A percentile compares a stretch with the other conserved stretches of the same genome.
Conservation (phyloP, 129 eudicot genomes). For the Flaveria bidentis region DNA sequence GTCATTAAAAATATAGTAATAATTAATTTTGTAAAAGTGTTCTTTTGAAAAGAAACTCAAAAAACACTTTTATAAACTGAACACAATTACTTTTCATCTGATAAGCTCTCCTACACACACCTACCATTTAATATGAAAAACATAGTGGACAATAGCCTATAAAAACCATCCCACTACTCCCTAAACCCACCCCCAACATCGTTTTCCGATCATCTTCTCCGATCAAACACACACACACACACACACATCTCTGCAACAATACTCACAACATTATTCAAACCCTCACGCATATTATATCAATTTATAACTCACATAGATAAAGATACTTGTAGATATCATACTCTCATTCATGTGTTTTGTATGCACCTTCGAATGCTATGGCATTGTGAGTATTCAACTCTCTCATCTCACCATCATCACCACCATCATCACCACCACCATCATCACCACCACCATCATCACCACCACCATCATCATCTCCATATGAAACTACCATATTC, state of each 20-base stretch:
- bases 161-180: neutral
- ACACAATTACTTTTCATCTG: no score
- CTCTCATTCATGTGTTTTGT: conserved; percentile 31
- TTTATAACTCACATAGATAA: neutral
- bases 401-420: neutral
- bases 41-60: no score
- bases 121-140: no score
- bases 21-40: no score
- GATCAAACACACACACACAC: neutral
- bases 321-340: neutral
- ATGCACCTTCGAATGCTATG: conserved; percentile 24
- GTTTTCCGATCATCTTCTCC: no score
- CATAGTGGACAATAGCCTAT: neutral
- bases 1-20: no score
- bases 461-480: conserved; percentile 17
- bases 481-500: conserved; percentile 34
- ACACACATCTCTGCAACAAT: neutral
- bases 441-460: conserved; percentile 10
- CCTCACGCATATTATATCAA: neutral
- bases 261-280: neutral
- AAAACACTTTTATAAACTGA: no score
- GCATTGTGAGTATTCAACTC: conserved; percentile 10
- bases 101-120: no score
- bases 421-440: conserved; percentile 5
- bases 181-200: neutral